Conservation (phyloP, 257 asterid species). For the Handroanthus guayacan region DNA sequence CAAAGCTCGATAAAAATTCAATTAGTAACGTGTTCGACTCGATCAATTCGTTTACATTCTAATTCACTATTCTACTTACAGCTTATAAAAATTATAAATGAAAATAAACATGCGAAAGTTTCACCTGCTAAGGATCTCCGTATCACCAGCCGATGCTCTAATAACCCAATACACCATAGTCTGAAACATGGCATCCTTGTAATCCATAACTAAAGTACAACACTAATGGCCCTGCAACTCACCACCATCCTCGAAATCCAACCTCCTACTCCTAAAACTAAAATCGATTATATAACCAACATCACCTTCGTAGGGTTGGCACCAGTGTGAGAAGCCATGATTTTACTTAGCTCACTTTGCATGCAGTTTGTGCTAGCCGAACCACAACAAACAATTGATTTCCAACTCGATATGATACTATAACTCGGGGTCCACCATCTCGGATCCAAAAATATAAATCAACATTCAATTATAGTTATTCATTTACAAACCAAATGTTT, state of each 20-base stretch:
- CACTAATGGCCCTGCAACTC: conserved; percentile 83
- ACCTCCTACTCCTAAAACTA: conserved; percentile 68
- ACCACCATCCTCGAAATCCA: conserved; percentile 79
- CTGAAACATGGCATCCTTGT: conserved; percentile 91
- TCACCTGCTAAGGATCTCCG: conserved; percentile 91
- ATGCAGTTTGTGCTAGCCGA: conserved; percentile 94
- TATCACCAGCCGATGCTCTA: conserved; percentile 90
- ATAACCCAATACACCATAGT: conserved; percentile 94
- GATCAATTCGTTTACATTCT: too few species aligned
- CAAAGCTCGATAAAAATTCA: too few species aligned
- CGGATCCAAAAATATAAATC: conserved; percentile 12
- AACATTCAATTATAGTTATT: conserved; percentile 10
- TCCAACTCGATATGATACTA: conserved; percentile 96
- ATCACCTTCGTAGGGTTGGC: too few species aligned
- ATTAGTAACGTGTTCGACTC: too few species aligned
- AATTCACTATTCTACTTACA: too few species aligned
- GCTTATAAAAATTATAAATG: too few species aligned
- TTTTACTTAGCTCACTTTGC: conserved; percentile 99
- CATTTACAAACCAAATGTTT: conserved; percentile 28
- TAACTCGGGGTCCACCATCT: conserved; percentile 96
- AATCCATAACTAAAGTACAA: conserved; percentile 86
- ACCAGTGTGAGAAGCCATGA: conserved; percentile 62
- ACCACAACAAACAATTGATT: conserved; percentile 82
- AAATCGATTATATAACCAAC: conserved; percentile 70
- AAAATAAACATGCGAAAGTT: not conserved